Conservation (phyloP, 306 rosid genomes). For the Lathyrus sativus region DNA sequence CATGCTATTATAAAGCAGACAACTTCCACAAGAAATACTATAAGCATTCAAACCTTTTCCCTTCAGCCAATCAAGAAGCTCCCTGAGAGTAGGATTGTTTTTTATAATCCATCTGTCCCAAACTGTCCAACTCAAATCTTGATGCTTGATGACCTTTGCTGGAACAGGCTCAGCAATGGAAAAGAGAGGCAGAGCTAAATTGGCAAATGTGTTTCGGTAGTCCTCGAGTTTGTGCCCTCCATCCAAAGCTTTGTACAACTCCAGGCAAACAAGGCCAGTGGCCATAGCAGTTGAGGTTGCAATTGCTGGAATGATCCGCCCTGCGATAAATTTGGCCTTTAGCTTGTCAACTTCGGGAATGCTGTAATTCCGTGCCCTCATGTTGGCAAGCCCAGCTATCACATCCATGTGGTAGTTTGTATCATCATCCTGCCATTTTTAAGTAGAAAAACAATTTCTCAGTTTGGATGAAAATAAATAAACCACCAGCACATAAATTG, state of each 20-base stretch:
- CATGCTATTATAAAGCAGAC: conserved; percentile 88
- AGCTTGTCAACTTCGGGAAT: conserved; percentile 97
- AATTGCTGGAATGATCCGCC: conserved; percentile 95
- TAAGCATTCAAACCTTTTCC: conserved; percentile 79
- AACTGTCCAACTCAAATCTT: conserved; percentile 89
- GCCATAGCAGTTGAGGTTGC: conserved; percentile 99
- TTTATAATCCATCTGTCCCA: conserved; percentile 95
- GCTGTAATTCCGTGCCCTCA: conserved; percentile 95
- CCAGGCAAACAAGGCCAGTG: conserved; percentile 93
- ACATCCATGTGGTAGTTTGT: conserved; percentile 93
- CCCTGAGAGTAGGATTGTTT: conserved; percentile 86
- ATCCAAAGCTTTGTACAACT: conserved; percentile 81
- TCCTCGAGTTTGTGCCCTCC: conserved; percentile 86
- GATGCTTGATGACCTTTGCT: conserved; percentile 82
- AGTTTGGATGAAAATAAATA: conserved; percentile 7
- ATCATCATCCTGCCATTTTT: conserved; percentile 83
- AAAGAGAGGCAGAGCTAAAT: conserved; percentile 86
- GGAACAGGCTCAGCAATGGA: conserved; percentile 98
- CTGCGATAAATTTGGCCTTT: conserved; percentile 95
- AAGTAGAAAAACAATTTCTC: conserved; percentile 3
- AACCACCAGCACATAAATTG: conserved; percentile 3
- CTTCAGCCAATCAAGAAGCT: conserved; percentile 83
- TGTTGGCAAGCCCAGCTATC: conserved; percentile 96
- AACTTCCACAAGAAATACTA: conserved; percentile 92
- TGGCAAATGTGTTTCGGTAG: conserved; percentile 93